Conservation (phyloP, 129 eudicot species). For the Dittrichia graveolens region DNA sequence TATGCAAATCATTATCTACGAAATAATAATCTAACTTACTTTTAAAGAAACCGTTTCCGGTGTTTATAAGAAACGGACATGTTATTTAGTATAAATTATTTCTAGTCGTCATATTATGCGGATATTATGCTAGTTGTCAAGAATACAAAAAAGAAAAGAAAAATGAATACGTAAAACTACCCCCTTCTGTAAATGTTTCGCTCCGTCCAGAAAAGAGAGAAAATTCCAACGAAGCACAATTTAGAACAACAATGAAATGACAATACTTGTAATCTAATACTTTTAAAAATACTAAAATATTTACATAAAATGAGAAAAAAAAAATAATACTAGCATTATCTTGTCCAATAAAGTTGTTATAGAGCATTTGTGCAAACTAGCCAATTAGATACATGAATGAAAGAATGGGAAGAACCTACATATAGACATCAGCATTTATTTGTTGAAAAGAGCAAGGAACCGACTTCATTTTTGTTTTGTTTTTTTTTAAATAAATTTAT, state of each 20-base stretch:
- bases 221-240: background rate
- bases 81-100: no score
- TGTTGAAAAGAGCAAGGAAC: conserved; percentile 17
- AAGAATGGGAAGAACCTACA: background rate
- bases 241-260: background rate
- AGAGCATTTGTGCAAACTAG: conserved; percentile 25
- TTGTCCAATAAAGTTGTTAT: conserved; percentile 26
- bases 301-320: background rate
- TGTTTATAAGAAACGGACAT: no score
- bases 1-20: no score
- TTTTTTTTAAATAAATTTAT: background rate
- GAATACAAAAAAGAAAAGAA: no score
- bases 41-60: no score
- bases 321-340: background rate
- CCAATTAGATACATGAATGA: background rate
- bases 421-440: conserved; percentile 22
- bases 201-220: no score
- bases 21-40: no score
- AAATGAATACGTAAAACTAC: no score
- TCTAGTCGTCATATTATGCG: no score
- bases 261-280: background rate
- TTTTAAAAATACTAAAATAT: background rate
- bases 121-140: no score
- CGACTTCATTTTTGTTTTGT: background rate
- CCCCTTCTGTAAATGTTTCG: no score